Conservation (phyloP, 169 alveolate species). For the Plasmodium ovale region DNA sequence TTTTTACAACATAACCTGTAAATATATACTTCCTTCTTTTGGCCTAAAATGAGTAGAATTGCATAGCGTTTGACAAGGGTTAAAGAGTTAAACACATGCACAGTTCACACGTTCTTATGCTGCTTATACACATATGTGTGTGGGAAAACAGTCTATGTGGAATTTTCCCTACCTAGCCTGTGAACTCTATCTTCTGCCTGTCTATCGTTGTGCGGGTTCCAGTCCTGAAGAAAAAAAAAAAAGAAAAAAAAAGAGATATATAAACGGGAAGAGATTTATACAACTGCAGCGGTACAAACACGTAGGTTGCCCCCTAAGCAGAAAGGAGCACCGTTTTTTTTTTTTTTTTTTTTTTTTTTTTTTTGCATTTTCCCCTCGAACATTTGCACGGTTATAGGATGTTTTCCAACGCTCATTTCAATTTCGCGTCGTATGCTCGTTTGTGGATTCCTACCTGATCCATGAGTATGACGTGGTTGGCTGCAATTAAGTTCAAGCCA, state of each 20-base stretch:
- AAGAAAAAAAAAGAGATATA: not conserved
- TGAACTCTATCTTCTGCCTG: slow-evolving; percentile 97
- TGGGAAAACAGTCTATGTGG: too few species aligned
- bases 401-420: too few species aligned
- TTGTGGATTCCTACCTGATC: slow-evolving; percentile 82
- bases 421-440: too few species aligned
- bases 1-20: slow-evolving; percentile 91
- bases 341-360: not conserved
- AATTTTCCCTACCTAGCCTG: slow-evolving; percentile 89
- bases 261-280: too few species aligned
- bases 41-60: slow-evolving; percentile 83
- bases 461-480: slow-evolving; percentile 98
- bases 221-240: slow-evolving; percentile 84
- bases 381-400: too few species aligned
- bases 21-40: slow-evolving; percentile 92
- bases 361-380: not conserved
- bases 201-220: slow-evolving; percentile 95
- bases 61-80: too few species aligned
- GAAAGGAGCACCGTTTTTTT: too few species aligned
- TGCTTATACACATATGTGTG: too few species aligned
- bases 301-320: too few species aligned
- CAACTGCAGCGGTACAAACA: too few species aligned
- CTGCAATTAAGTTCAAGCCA: slow-evolving; percentile 98
- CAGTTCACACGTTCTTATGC: too few species aligned
- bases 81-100: too few species aligned